Base-by-base conservation (phyloP, 805 yeast species). In the Hanseniaspora hatyaiensis region DNA sequence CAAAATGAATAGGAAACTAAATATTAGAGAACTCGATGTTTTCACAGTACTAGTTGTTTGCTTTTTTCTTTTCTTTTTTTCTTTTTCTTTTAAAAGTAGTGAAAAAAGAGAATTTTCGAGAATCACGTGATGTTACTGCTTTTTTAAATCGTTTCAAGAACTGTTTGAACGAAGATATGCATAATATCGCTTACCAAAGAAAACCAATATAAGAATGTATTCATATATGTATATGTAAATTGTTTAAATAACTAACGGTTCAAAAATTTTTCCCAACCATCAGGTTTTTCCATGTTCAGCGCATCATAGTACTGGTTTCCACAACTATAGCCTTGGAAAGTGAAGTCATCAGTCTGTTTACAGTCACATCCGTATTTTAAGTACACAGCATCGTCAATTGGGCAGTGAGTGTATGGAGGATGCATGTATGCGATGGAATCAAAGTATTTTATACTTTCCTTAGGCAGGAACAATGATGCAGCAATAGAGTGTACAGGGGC, bases 401-500 rank as follows among this genome's bases (percentile, higher is more conserved):
- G 95, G 70, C 92, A 82, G 64, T 80, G 78, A 55, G 73, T 66
- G 72, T 72, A 70, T 60, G 94, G 94, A 49, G 73, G 78, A 60
- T 84, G 95, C 62, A 60, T 73, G 65, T 85, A 84, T 37, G 94
- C 94, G 52, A 84, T 72, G 60, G 83, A 92, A 47, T 76, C 77
- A 61, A 86, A 81, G 71, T 81, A 77, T 57, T 82, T 86, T 36
- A 85, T 64, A 57, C 77, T 69, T 45, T 73, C 75, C 57, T 70
- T 74, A 37, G 79, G 75, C 57, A 82, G 59, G 65, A 85, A 79
- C 51, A 85, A 65, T 8, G 88, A 68, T 19, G 79, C 89, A 18
- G 87, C 94, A 53, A 84, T 77, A 6, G 88, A 78, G 60, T 83
- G 88, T 41, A 84, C 78, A 18, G 94, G 94, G 19, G 94, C 95